These are phyloP conservation scores for Fusarium incarnatum DNA, from an alignment of 2,329 filamentous ascomycete species.

Conservation along the genomic window DNA sequence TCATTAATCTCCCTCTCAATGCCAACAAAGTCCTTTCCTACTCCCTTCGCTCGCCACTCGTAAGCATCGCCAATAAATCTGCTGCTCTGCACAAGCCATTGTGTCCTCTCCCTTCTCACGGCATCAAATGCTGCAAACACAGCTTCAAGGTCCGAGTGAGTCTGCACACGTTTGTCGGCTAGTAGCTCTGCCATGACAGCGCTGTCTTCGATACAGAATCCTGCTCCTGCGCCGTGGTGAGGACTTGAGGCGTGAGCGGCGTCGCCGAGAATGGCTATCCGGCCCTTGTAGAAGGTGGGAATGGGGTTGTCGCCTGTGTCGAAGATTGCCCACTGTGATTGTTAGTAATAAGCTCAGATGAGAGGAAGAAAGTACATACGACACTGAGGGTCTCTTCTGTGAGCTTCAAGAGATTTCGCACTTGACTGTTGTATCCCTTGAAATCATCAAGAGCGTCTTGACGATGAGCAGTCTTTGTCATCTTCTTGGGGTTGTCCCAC, in stretches of 20 bases:
- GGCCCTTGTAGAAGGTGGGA: slow-evolving; percentile 55
- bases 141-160: slow-evolving; percentile 40
- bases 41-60: slow-evolving; percentile 54
- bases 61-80: slow-evolving; percentile 56
- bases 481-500: slow-evolving; percentile 44
- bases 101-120: slow-evolving; percentile 62
- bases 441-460: slow-evolving; percentile 53
- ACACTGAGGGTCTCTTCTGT: slow-evolving; percentile 45
- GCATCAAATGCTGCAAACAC: slow-evolving; percentile 58
- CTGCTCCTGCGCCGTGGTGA: slow-evolving; percentile 68
- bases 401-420: slow-evolving; percentile 48
- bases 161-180: slow-evolving; percentile 53
- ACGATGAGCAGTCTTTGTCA: slow-evolving; percentile 43
- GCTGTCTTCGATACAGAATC: slow-evolving; percentile 67
- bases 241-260: slow-evolving; percentile 73
- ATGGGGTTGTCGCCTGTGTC: slow-evolving; percentile 59
- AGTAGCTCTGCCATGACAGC: slow-evolving; percentile 59
- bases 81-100: slow-evolving; percentile 63
- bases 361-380: slow-evolving; percentile 15
- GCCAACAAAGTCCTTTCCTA: slow-evolving; percentile 28
- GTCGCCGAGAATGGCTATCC: slow-evolving; percentile 67
- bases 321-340: slow-evolving; percentile 59
- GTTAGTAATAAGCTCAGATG: not conserved
- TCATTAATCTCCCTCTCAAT: slow-evolving; percentile 39
- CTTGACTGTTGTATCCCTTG: slow-evolving; percentile 48